These are phyloP conservation scores for Fonsecaea monophora DNA, from an alignment of 2,329 filamentous ascomycete genomes.

Conservation along the genomic window DNA sequence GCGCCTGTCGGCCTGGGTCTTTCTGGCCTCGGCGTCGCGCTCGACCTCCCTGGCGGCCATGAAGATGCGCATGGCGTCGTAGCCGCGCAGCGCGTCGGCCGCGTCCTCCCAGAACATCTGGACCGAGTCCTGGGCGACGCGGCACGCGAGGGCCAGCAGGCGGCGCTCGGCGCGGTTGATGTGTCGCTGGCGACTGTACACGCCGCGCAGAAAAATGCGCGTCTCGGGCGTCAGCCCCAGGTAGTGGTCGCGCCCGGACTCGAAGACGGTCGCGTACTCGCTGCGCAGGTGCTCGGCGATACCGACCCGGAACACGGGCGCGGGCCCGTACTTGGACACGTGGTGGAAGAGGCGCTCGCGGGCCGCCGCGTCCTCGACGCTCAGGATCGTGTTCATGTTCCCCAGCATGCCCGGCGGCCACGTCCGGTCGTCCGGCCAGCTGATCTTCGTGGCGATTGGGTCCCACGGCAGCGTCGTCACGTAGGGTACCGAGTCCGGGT, in stretches of 20 bases:
- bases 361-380: slow-evolving; percentile 30
- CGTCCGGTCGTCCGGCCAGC: slow-evolving; percentile 17
- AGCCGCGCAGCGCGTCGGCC: slow-evolving; percentile 4
- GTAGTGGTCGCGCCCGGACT: slow-evolving; percentile 22
- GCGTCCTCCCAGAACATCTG: slow-evolving; percentile 32
- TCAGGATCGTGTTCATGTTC: slow-evolving; percentile 30
- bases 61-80: slow-evolving; percentile 31
- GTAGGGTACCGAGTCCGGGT: slow-evolving; percentile 28
- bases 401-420: slow-evolving; percentile 27
- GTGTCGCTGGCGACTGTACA: slow-evolving; percentile 10
- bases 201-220: slow-evolving; percentile 24
- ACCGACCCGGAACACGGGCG: slow-evolving; percentile 30
- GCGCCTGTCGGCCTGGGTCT: not conserved
- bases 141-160: slow-evolving; percentile 23
- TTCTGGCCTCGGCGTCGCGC: not conserved
- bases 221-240: slow-evolving; percentile 30
- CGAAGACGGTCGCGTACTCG: slow-evolving; percentile 26
- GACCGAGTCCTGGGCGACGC: slow-evolving; percentile 26
- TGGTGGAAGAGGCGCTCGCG: slow-evolving; percentile 35
- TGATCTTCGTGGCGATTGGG: slow-evolving; percentile 25
- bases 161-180: slow-evolving; percentile 24
- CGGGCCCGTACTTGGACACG: slow-evolving; percentile 31
- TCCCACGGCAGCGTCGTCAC: slow-evolving; percentile 35
- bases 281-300: slow-evolving; percentile 24
- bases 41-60: slow-evolving; percentile 32